phyloP scores from a whole-genome alignment of 345 rosid species.

The Linum trigynum region DNA sequence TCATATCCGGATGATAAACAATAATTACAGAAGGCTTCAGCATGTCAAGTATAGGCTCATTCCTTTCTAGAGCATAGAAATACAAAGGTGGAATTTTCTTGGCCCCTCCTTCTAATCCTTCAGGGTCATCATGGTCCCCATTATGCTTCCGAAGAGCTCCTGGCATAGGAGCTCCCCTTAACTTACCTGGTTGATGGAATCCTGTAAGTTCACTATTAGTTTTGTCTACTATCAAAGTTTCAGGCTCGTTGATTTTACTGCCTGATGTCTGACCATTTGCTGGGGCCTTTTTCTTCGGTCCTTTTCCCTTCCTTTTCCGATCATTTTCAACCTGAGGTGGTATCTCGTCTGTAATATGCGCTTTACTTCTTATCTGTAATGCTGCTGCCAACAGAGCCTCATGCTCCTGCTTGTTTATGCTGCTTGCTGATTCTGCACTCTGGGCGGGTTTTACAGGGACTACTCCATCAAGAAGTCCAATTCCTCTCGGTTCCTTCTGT shows the following conservation, averaged over 20 bases:
- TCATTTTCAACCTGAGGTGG: conserved; percentile 29
- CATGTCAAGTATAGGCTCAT: conserved; percentile 67
- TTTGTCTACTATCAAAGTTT: conserved; percentile 32
- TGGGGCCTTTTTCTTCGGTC: conserved; percentile 29
- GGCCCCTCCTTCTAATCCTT: conserved; percentile 1
- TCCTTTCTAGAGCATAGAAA: conserved; percentile 75
- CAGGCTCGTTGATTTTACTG: conserved; percentile 25
- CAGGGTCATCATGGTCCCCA: conserved; percentile 17
- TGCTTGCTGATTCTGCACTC: conserved; percentile 51
- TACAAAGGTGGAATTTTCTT: conserved; percentile 62
- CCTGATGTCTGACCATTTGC: conserved; percentile 17
- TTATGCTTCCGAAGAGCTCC: conserved; percentile 17
- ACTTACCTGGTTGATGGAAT: conserved; percentile 17
- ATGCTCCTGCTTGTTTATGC: conserved; percentile 63
- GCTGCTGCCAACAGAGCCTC: conserved; percentile 75
- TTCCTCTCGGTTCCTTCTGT: conserved; percentile 54
- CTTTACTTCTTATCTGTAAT: conserved; percentile 49
- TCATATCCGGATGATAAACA: conserved; percentile 86
- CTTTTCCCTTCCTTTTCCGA: conserved; percentile 39
- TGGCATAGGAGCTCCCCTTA: conserved; percentile 10
- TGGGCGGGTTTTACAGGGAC: conserved; percentile 52
- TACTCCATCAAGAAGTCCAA: conserved; percentile 90
- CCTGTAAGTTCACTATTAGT: conserved; percentile 16
- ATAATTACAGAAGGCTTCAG: conserved; percentile 70
- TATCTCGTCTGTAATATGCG: conserved; percentile 29